Evolutionary conservation across 1,284 basidiomycete genomes (phyloP).

Genomic region (Termitomyces sp.): DNA sequence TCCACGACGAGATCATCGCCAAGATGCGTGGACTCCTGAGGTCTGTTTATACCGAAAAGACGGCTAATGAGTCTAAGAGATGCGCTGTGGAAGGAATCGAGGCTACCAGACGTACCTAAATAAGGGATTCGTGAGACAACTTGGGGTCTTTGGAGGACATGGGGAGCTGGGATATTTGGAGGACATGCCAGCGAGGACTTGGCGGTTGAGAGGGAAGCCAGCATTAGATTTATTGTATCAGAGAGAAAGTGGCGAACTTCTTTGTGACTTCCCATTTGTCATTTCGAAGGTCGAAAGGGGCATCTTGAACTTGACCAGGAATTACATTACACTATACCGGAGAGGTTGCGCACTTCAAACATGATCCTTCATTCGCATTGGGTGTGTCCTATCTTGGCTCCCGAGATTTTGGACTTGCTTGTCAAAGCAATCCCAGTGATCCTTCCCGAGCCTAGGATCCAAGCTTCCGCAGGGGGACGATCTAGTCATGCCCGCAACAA

Average conservation of each 20-base stretch:
- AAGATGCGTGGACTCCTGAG: not conserved
- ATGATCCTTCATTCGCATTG: not conserved
- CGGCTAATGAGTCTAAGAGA: not conserved
- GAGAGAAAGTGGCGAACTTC: not conserved
- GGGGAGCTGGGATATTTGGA: not conserved
- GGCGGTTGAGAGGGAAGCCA: not conserved
- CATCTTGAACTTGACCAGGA: not conserved
- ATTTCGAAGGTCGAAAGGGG: not conserved
- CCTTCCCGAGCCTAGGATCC: conserved; percentile 28
- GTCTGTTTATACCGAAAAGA: not conserved
- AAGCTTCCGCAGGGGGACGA: conserved; percentile 25
- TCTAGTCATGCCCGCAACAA: conserved; percentile 43
- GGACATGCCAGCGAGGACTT: not conserved
- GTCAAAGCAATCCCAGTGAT: conserved; percentile 39
- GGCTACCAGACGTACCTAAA: not conserved
- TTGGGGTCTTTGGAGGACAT: not conserved
- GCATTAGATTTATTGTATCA: not conserved
- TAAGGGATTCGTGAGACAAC: not conserved
- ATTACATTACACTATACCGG: conserved; percentile 15
- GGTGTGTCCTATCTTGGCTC: not conserved
- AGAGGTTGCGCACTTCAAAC: not conserved
- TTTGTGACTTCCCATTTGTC: not conserved
- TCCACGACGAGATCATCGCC: not conserved
- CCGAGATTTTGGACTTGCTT: conserved; percentile 13
- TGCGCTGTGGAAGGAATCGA: not conserved